phyloP scores from a whole-genome alignment of 257 asterid species.

The Penstemon eatonii region DNA sequence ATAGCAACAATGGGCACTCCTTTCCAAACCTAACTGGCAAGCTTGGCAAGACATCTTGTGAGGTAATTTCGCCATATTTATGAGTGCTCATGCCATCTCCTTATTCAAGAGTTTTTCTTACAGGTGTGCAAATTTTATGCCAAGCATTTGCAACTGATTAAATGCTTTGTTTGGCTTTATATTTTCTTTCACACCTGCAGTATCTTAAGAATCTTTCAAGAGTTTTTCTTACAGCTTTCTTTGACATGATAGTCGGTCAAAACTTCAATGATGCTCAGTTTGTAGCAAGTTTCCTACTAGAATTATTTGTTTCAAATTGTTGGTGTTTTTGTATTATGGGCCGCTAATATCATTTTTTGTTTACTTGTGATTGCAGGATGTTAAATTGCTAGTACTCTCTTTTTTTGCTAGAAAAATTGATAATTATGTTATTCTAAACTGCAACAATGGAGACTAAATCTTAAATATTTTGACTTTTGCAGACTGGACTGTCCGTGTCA shows the following conservation, averaged over 20 bases:
- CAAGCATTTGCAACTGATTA: background rate
- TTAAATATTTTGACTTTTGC: constrained; percentile 31
- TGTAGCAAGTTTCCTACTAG: too few relatives aligned
- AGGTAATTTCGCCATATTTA: constrained; percentile 42
- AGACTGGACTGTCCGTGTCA: constrained; percentile 39
- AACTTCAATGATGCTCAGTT: too few relatives aligned
- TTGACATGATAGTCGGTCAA: background rate
- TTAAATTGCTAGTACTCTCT: constrained; percentile 1
- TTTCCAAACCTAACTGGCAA: constrained; percentile 29
- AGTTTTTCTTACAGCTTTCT: constrained; percentile 6
- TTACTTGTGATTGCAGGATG: constrained; percentile 1
- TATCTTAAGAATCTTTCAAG: background rate
- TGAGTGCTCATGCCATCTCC: background rate
- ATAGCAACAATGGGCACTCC: constrained; percentile 26
- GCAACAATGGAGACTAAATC: constrained; percentile 10
- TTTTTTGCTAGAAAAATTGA: background rate
- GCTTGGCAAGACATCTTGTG: constrained; percentile 33
- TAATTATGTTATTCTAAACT: background rate
- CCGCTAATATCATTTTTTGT: background rate
- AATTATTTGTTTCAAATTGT: too few relatives aligned
- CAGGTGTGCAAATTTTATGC: background rate
- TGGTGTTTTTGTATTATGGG: too few relatives aligned
- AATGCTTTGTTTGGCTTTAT: background rate
- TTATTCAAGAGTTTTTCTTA: too few relatives aligned
- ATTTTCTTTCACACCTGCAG: background rate